A percentile compares a stretch with the other conserved stretches of the same genome.
phyloP scores from a whole-genome alignment of 768 basidiomycete genomes.

The Xerocomus spinulosus region DNA sequence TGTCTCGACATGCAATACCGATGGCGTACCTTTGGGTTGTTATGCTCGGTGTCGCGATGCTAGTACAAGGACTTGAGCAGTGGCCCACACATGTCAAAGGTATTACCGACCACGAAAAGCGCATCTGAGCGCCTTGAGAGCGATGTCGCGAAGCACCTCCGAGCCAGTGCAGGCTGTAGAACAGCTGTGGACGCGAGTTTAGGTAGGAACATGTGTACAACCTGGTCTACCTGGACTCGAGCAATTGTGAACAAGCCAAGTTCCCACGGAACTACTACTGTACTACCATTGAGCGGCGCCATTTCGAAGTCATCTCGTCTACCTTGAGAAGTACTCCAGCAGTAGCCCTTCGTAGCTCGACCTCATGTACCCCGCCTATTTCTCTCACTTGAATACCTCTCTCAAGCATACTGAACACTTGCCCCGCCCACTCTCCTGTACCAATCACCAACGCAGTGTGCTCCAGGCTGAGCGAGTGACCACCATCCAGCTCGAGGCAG shows the following conservation, averaged over 20 bases:
- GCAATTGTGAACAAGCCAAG: too few species aligned
- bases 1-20: neutral
- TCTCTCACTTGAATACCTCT: conserved; percentile 57
- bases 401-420: conserved; percentile 61
- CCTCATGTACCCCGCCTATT: conserved; percentile 61
- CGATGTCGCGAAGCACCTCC: conserved; percentile 36
- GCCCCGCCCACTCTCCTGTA: conserved; percentile 75
- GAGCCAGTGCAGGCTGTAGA: conserved; percentile 15
- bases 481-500: conserved; percentile 71
- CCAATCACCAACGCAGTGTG: conserved; percentile 68
- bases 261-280: conserved; percentile 12
- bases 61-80: conserved; percentile 31
- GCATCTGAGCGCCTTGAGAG: conserved; percentile 65
- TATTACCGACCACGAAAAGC: conserved; percentile 71
- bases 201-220: conserved; percentile 23
- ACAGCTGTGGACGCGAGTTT: conserved; percentile 11
- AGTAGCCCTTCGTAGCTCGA: conserved; percentile 59
- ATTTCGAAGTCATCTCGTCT: conserved; percentile 63
- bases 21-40: conserved; percentile 75
- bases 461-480: conserved; percentile 68
- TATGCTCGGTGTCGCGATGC: conserved; percentile 94
- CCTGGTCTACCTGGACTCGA: too few species aligned
- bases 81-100: conserved; percentile 7
- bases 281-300: conserved; percentile 60
- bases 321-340: conserved; percentile 82